These are phyloP conservation scores for Sphenostylis stenocarpa DNA, from an alignment of 306 rosid species.

Conservation along the genomic window DNA sequence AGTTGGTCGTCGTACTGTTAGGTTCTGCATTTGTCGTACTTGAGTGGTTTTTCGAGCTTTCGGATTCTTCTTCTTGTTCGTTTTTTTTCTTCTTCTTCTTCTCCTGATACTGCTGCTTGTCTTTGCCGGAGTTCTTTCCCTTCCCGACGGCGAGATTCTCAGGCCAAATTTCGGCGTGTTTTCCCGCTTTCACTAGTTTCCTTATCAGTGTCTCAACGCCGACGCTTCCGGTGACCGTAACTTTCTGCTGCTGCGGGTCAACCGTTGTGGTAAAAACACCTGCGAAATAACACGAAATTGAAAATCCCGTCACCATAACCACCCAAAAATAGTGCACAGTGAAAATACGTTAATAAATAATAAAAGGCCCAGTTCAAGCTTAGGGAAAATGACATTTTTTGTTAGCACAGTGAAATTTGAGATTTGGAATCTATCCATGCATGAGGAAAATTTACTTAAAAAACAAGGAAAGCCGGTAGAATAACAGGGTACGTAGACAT, in stretches of 20 bases:
- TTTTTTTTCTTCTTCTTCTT: conserved; percentile 33
- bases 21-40: conserved; percentile 23
- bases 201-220: conserved; percentile 58
- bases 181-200: conserved; percentile 70
- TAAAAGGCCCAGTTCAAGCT: neutral
- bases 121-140: conserved; percentile 38
- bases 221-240: conserved; percentile 70
- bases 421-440: conserved; percentile 32
- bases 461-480: neutral
- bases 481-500: neutral
- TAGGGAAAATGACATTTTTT: conserved; percentile 1
- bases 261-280: conserved; percentile 72
- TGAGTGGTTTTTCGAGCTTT: conserved; percentile 13
- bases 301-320: neutral
- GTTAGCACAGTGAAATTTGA: conserved; percentile 6
- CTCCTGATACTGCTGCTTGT: neutral
- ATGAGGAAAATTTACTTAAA: neutral
- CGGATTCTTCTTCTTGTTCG: conserved; percentile 40
- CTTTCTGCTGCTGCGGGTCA: conserved; percentile 72
- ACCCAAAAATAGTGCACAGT: conserved; percentile 2
- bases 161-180: conserved; percentile 77
- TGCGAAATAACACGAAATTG: conserved; percentile 14
- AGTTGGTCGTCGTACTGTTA: neutral
- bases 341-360: neutral
- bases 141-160: conserved; percentile 40